Evolutionary conservation across 768 basidiomycete species (phyloP).

Genomic region (Mycena amicta): DNA sequence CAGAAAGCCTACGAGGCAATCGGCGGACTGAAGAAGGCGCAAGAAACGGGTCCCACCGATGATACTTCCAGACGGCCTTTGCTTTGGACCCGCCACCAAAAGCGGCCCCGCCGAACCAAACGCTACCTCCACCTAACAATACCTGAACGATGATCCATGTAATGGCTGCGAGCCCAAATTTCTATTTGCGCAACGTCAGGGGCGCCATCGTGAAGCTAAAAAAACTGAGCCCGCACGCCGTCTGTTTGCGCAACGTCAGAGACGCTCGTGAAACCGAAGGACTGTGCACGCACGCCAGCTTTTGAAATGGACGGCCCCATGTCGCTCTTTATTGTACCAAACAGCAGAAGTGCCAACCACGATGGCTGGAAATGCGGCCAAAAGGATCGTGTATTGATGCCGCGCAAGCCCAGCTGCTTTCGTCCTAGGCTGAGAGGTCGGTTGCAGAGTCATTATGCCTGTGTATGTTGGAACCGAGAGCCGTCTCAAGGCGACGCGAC

Average conservation of each 20-base stretch:
- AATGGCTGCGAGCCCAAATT: constrained; percentile 64
- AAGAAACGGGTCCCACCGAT: constrained; percentile 49
- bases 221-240: too few relatives aligned
- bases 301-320: constrained; percentile 56
- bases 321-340: constrained; percentile 57
- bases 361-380: constrained; percentile 58
- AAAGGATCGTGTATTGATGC: constrained; percentile 67
- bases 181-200: too few relatives aligned
- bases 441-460: constrained; percentile 80
- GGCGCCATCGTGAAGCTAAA: too few relatives aligned
- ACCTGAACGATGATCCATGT: constrained; percentile 65
- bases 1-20: constrained; percentile 55
- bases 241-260: too few relatives aligned
- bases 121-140: constrained; percentile 69
- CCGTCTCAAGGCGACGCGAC: constrained; percentile 12
- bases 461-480: neutral
- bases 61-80: constrained; percentile 82
- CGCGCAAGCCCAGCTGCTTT: constrained; percentile 68
- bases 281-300: constrained; percentile 60
- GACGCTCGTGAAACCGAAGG: neutral
- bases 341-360: constrained; percentile 64
- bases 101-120: constrained; percentile 69
- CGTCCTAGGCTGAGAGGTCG: constrained; percentile 64
- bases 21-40: neutral
- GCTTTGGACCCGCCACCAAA: constrained; percentile 76